These are phyloP conservation scores for Micractinium sp. DNA, from an alignment of 139 green algal species.

Conservation along the genomic window DNA sequence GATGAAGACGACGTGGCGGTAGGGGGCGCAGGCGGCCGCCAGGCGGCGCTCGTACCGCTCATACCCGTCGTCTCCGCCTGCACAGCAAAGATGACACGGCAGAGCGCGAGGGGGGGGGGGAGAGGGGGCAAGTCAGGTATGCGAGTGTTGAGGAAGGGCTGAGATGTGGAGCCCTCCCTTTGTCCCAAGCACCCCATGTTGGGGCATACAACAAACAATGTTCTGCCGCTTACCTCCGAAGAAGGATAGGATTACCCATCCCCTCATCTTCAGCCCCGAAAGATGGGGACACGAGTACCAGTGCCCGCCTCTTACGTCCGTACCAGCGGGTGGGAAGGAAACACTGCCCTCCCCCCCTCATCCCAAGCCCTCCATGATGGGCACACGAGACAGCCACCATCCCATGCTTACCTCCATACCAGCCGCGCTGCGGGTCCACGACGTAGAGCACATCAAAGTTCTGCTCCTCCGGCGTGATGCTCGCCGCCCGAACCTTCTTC, in stretches of 20 bases:
- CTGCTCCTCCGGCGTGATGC: conserved; percentile 4
- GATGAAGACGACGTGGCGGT: conserved; percentile 83
- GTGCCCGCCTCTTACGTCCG: too few species aligned
- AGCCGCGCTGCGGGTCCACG: conserved; percentile 74
- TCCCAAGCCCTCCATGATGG: not conserved
- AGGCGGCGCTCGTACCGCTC: conserved; percentile 53
- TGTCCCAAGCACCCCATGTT: not conserved
- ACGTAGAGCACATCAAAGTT: conserved; percentile 89
- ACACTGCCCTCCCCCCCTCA: too few species aligned
- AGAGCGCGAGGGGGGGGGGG: not conserved
- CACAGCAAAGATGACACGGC: not conserved
- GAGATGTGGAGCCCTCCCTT: not conserved
- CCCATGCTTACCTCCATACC: conserved; percentile 68
- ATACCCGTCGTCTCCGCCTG: conserved; percentile 50
- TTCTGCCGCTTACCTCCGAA: too few species aligned
- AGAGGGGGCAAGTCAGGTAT: not conserved
- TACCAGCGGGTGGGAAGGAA: not conserved
- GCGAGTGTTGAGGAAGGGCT: not conserved
- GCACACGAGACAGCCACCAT: too few species aligned
- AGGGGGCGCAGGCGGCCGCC: conserved; percentile 50
- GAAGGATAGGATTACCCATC: too few species aligned
- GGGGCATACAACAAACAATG: not conserved
- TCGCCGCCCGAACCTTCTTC: conserved; percentile 49
- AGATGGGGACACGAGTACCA: too few species aligned
- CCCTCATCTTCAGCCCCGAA: too few species aligned